These are phyloP conservation scores for Magnusiomyces paraingens DNA, from an alignment of 1,139 yeast genomes.

Conservation along the genomic window DNA sequence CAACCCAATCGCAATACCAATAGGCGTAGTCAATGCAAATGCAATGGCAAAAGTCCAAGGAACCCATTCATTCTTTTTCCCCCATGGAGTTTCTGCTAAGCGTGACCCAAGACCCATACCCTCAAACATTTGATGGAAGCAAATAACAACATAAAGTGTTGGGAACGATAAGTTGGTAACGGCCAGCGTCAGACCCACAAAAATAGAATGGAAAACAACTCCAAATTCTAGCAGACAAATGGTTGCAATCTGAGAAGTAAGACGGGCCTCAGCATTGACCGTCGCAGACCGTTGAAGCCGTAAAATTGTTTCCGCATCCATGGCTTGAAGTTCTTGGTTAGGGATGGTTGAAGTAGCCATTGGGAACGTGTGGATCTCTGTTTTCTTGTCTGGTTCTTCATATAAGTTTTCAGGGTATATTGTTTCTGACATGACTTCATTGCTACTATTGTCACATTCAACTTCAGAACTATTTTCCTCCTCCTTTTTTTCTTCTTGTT, in stretches of 20 bases:
- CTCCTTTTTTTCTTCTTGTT: not conserved
- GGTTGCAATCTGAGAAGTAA: conserved; percentile 33
- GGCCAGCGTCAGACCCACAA: conserved; percentile 59
- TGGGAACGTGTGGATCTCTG: too few species aligned
- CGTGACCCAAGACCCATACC: conserved; percentile 84
- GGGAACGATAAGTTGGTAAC: conserved; percentile 56
- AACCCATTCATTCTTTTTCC: conserved; percentile 38
- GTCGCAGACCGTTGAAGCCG: conserved; percentile 6
- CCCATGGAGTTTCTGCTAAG: conserved; percentile 52
- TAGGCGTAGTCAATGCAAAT: conserved; percentile 66
- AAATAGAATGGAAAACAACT: conserved; percentile 62
- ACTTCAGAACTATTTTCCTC: not conserved
- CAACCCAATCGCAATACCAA: conserved; percentile 74
- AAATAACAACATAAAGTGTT: conserved; percentile 62
- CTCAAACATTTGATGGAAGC: conserved; percentile 76
- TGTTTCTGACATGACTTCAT: too few species aligned
- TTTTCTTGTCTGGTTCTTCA: too few species aligned
- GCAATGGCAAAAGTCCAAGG: conserved; percentile 55
- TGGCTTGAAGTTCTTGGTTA: not conserved
- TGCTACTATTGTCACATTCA: not conserved
- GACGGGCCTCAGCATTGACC: conserved; percentile 1
- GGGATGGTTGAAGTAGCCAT: too few species aligned
- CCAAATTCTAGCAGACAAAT: conserved; percentile 62
- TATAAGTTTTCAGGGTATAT: too few species aligned
- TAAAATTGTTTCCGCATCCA: not conserved